Percentiles rank a stretch among this genome's conserved stretches.
Evolutionary conservation across 1,284 basidiomycete species (phyloP).

Genomic region (Austropuccinia psidii): DNA sequence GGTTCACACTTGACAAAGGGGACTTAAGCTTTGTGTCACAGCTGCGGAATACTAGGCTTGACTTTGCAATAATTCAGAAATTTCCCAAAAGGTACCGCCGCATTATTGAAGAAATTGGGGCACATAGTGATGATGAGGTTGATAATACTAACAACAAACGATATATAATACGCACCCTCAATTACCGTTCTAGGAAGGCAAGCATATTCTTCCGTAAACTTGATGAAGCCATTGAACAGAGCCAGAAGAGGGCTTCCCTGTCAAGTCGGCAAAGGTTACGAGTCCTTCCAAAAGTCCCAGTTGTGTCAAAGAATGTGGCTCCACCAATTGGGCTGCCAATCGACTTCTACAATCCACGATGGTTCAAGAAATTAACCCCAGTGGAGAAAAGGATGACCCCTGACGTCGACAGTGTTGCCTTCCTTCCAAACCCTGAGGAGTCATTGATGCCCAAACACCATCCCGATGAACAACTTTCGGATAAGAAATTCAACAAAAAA

Average conservation of each 20-base stretch:
- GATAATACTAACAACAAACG: not conserved
- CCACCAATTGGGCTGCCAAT: slow-evolving; percentile 8
- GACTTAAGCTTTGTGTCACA: not conserved
- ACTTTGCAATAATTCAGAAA: not conserved
- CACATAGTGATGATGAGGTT: slow-evolving; percentile 17
- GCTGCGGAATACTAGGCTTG: not conserved
- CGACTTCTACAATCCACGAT: slow-evolving; percentile 13
- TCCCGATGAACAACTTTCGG: not conserved
- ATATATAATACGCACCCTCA: not conserved
- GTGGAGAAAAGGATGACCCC: not conserved
- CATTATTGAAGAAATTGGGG: not conserved
- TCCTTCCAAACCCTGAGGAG: not conserved
- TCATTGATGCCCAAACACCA: not conserved
- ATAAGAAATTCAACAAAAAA: not conserved
- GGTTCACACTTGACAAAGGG: not conserved
- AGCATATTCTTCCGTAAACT: too few species aligned
- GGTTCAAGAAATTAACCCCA: not conserved
- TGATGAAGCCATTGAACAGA: too few species aligned
- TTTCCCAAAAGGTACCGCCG: not conserved
- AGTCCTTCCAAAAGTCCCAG: not conserved
- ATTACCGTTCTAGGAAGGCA: not conserved
- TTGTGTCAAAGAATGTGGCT: not conserved
- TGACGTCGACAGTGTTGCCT: not conserved
- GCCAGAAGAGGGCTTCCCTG: too few species aligned
- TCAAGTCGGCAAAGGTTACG: too few species aligned